Evolutionary conservation across 2,329 filamentous ascomycete genomes (phyloP), one percentile per base, ranked within the genome.

Genomic region (Coniochaeta sp.): DNA sequence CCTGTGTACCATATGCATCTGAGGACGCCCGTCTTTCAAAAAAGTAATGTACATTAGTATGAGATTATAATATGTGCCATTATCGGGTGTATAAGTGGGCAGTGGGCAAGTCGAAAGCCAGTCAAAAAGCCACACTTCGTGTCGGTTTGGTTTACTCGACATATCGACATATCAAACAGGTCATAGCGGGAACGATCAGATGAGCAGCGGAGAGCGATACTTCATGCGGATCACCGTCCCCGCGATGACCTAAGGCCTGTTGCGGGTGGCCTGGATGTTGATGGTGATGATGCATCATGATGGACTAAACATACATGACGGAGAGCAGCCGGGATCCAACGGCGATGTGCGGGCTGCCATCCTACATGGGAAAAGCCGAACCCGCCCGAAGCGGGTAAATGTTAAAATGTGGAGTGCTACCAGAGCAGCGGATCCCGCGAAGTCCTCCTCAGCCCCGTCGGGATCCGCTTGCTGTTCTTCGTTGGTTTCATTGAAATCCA

Each of bases 391-490:
- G 59, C 61, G 61, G 61, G 31, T 62, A 60, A 55, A 52, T 61
- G 55, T 36, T 52, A 58, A 36, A 44, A 40, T 62, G 60, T 57
- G 58, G 61, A 62, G 59, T 31, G 58, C 54, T 62, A 62, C 61
- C 61, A 57, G 56, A 43, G 44, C 55, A 40, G 58, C 47, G 61
- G 61, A 38, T 55, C 5, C 47, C 14, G 3, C 24, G 6, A 17
- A 11, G 47, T n/a, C 22, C n/a, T 52, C 22, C 7, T n/a, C 47
- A 22, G 19, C 31, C 55, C 38, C 31, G 36, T 26, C 38, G 14
- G 31, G 2, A 22, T 40, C 22, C 19, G 28, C 34, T 31, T 38
- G 31, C 8, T 14, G n/a, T 26, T 36, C 3, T 11, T 17, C 38
- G 54, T 19, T 34, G 40, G 38, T 19, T 28, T 28, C 7, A n/a